Base-by-base conservation (phyloP, 805 yeast species). In the Schwanniomyces vanrijiae region DNA sequence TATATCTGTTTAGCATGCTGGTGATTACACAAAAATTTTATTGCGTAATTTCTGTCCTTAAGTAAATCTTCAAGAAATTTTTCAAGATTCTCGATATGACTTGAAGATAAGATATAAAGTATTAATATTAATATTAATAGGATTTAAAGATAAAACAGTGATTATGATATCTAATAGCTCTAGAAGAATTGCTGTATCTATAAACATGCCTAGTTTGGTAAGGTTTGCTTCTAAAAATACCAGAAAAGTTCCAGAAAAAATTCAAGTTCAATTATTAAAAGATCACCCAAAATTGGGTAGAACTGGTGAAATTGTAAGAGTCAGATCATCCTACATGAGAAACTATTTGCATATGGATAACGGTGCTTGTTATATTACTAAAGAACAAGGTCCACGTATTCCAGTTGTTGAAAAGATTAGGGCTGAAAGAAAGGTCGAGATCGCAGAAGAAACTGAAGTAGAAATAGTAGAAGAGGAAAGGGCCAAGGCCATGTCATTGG, bases 241-340 rank as follows among this genome's bases (percentile, higher is more conserved):
- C 22, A 37, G 38, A 29, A 46, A 37, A 31, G 34, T 37, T n/a
- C 42, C 53, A 13, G 54, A 52, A 37, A 78, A 80, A 55, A 81
- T 88, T 43, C 71, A 77, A 31, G 90, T 90, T 11, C 97, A 90
- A 69, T 71, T 90, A n/a, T 72, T 88, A 49, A 77, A 73, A 57
- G 88, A 88, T 58, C 77, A 81, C 59, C 80, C 82, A 25, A 77
- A 76, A 11, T 66, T 84, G 46, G 95, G 96, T 18, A 69, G 69
- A 19, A 71, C 69, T 50, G 97, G 97, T 29, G 86, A 90, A 68
- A 76, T 90, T 38, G 75, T 86, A 24, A 71, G 78, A 29, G 96
- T 90, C 16, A 77, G 81, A 51, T 90, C 96, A 25, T 87, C 90
- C 19, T 73, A 80, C 51, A 90, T 90, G 96, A 81, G 92, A 60